Evolutionary conservation across 495 filamentous ascomycete species (phyloP), one percentile per base, ranked within the genome.

Genomic region (Penicillium macrosclerotiorum): DNA sequence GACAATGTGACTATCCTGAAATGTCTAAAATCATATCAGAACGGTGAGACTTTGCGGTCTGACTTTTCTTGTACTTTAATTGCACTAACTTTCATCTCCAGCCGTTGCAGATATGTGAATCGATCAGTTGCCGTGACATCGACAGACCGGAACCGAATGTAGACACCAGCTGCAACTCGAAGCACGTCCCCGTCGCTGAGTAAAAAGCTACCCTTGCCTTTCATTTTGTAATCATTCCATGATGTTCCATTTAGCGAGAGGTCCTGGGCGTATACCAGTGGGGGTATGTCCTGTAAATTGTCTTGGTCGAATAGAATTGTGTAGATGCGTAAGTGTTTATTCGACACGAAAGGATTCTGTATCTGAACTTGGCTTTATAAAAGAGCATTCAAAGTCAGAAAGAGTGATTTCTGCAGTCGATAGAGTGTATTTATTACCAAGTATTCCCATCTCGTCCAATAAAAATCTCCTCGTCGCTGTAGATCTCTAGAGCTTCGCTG

Each of bases 241-340:
- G 58, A 64, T 0, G 77, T 80, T 2, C 82, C 81, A 51, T 81
- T 82, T 5, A 56, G 54, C 3, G 82, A 85, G 5, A 79, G 58
- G 44, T 86, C 80, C 31, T 82, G 71, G 16, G 79, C 79, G 40
- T 84, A 86, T 4, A 85, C 67, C 22, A 85, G 58, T 0, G 79
- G 77, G 1, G 66, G 52, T 1, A 75, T 56, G 3, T 60, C 54
- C 1, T 54, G 27, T 0, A 53, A 45, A 13, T 65, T 55, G 2
- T 69, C 64, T 16, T 54, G 32, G 40, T 79, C 72, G 49, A 74
- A 81, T 3, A 77, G 51, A 18, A 86, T 65, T 1, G 76, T 78
- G 60, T 84, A 85, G 18, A 86, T 73, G n/a, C 77, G 76, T 11
- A 84, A 57, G 38, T 86, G 83, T 26, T 63, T 64, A 26, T 77